Evolutionary conservation across 805 yeast species (phyloP), one percentile per base, ranked within the genome.

Genomic region (Myxozyma vanderwaltii): DNA sequence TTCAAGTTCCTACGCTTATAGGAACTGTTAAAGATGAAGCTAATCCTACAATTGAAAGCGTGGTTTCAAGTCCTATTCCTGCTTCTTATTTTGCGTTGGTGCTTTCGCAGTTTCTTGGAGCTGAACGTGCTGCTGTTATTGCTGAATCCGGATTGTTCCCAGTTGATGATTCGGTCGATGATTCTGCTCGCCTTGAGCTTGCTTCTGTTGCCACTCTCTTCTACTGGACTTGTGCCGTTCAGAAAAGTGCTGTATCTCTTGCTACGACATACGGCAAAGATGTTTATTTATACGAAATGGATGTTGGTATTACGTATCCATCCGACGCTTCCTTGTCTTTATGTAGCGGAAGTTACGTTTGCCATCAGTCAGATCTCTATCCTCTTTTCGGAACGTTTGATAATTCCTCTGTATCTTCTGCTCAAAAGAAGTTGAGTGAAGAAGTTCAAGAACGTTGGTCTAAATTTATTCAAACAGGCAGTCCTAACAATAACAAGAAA

Each of bases 321-420:
- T 56, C 51, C 41, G 56, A 64, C 44, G 58, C 23, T 6, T 59
- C 51, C 1, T 49, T 57, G 8, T 24, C 54, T 1, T 58, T 68
- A 35, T 70, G 73, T 54, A 38, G 44, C 3, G 58, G 47, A 23
- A 23, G 51, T 10, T 51, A 57, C 23, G 74, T 69, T 13, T 71
- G 74, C 53, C 74, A 71, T 41, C 65, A 69, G 53, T 69, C 69
- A 38, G 74, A 71, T 44, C 56, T 71, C 29, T 63, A 67, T 35
- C 66, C 67, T 1, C 53, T 68, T 1, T 71, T 71, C 52, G 73
- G 73, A 13, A 69, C 72, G 10, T 67, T 56, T 46, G 43, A 53
- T 40, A 19, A 60, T 4, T 33, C 62, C 13, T 15, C 59, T 6
- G 69, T 52, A 1, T 33, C 65, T 6, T 8, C 56, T 2, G 54